Evolutionary conservation across 1,284 basidiomycete genomes (phyloP), one percentile per base, ranked within the genome.

Genomic region (Boletus mariae): DNA sequence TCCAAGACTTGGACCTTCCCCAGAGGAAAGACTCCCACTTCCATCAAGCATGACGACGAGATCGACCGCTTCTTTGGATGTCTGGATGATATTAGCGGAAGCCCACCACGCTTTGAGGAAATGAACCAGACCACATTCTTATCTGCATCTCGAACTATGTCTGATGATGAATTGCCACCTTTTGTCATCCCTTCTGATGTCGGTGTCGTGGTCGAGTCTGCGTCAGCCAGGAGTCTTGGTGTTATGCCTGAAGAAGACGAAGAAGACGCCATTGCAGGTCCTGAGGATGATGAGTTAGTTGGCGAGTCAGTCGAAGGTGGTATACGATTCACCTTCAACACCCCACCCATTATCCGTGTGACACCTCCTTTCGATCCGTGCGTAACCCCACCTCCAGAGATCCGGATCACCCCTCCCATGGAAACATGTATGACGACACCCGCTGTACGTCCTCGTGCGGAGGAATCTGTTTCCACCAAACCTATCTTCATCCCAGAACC

Each of bases 1-100:
- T 80, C 80, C 25, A 84, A 79, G 68, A 74, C 75, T 0, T 90
- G 88, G 88, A 84, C 83, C 0, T 90, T 90, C 71, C 85, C 86
- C 1, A 72, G 67, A 34, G 74, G 69, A 40, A 68, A 66, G 34
- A 48, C 60, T 17, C 49, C 63, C 23, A 52, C 60, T 12, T 53
- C 59, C 9, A 38, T 61, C 45, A 54, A 47, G 20, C 59, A 47
- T 20, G 61, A 61, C 2, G 65, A 66, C 17, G 56, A 66, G 1
- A 67, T 75, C 9, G 87, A 90, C 62, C 78, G 73, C 32, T 90
- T 90, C 76, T 90, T 90, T 61, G 83, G 79, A 38, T 90, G 87
- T 61, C 68, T 90, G 58, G 83, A 84, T 49, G 85, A 86, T 52
- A 65, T 71, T 26, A 80, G 82, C 58, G 72, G 77, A 15, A 73